Base-by-base conservation (phyloP, 768 basidiomycete species). In the Pleurotus platypus region DNA sequence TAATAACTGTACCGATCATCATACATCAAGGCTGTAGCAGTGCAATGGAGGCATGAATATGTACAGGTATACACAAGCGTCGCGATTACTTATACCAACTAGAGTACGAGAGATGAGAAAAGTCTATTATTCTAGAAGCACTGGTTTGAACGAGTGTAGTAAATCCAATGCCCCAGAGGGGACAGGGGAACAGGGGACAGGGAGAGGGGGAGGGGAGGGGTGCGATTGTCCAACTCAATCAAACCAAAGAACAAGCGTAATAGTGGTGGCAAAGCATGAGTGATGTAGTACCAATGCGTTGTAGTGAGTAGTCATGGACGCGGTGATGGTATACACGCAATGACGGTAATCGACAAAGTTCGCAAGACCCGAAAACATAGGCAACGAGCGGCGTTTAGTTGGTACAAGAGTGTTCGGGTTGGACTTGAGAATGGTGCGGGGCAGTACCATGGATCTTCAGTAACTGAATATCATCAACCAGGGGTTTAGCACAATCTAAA, bases 381-480 rank as follows among this genome's bases (percentile, higher is more conserved):
- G 42, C 2, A 45, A 45, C 4, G 42, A 27, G 7, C 27, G 49
- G 30, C 37, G n/a, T 24, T n/a, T 38, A 35, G 12, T 26, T 27
- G 15, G 49, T 20, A 26, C 22, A 15, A 26, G 46, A 26, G 30
- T 9, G 30, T 18, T 16, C n/a, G 22, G 49, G 20, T 24, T 27
- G 16, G 27, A 16, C 37, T n/a, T 27, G 15, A 27, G 3, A 37
- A 4, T 12, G 49, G 15, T 50, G 15, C 13, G 1, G 30, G 15
- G 30, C 15, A 16, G 51, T 6, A 11, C 30, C 30, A 18, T 5
- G 11, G 22, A 15, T 54, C 15, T 51, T 75, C 65, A 82, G 58
- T 78, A 81, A 2, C 85, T 86, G 71, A 92, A 93, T 46, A 92
- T 89, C 87, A 92, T 90, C 55, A 93, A 72, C 87, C 88, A 91